phyloP scores from a whole-genome alignment of 495 filamentous ascomycete species.

The Poronia punctata region DNA sequence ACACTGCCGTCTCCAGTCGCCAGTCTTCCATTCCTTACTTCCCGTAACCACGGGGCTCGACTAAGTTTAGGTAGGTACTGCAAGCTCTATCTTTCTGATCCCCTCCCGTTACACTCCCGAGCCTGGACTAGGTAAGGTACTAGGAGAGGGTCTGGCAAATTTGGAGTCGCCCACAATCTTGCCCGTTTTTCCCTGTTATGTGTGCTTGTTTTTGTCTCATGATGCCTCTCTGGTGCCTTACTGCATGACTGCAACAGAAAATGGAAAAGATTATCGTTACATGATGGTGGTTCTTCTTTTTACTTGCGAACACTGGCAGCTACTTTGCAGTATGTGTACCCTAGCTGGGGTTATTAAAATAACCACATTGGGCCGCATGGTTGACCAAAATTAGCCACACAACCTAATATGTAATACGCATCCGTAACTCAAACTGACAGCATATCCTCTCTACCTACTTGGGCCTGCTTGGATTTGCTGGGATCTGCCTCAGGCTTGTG shows the following conservation, averaged over 20 bases:
- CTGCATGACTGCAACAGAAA: slow-evolving; percentile 28
- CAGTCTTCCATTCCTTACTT: no score
- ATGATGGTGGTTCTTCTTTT: slow-evolving; percentile 25
- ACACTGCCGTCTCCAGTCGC: no score
- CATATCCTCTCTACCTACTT: slow-evolving; percentile 15
- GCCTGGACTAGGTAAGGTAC: slow-evolving; percentile 16
- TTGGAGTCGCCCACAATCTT: slow-evolving; percentile 6
- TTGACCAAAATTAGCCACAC: slow-evolving; percentile 30
- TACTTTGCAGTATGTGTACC: slow-evolving; percentile 18
- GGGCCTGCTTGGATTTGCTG: no score
- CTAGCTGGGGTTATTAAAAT: slow-evolving; percentile 29
- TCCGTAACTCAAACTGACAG: slow-evolving; percentile 19
- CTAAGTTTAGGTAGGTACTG: slow-evolving; percentile 4
- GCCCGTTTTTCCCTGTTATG: slow-evolving; percentile 10
- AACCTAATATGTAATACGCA: slow-evolving; percentile 25
- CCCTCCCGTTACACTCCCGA: slow-evolving; percentile 2
- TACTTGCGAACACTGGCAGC: slow-evolving; percentile 7
- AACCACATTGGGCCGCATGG: slow-evolving; percentile 31
- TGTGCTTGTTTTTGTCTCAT: slow-evolving; percentile 27
- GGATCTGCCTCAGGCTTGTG: no score
- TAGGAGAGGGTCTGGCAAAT: slow-evolving; percentile 2
- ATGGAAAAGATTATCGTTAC: slow-evolving; percentile 32
- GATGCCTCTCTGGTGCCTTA: slow-evolving; percentile 25
- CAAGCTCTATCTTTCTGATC: no score
- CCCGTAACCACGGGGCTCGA: slow-evolving; percentile 5